phyloP scores from a whole-genome alignment of 1,284 basidiomycete genomes.

The Ustilago lituana region DNA sequence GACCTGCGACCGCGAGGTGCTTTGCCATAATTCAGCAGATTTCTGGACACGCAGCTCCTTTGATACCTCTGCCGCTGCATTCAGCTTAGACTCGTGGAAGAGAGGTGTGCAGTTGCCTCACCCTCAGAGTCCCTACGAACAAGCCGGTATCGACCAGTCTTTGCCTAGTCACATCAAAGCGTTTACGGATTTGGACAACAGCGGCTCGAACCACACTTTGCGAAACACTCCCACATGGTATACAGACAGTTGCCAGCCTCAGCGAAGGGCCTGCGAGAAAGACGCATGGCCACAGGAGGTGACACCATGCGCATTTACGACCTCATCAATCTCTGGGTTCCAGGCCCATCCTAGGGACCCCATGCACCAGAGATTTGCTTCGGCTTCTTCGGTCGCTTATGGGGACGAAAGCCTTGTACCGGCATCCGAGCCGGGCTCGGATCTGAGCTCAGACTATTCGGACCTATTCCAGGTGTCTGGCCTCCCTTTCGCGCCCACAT shows the following conservation, averaged over 20 bases:
- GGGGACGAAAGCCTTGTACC: slow-evolving; percentile 22
- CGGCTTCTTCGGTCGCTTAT: slow-evolving; percentile 18
- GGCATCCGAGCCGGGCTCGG: slow-evolving; percentile 30
- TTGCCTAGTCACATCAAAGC: slow-evolving; percentile 5
- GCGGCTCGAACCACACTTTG: not conserved
- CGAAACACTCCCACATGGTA: not conserved
- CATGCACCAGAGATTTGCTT: slow-evolving; percentile 27
- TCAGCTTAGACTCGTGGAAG: slow-evolving; percentile 14
- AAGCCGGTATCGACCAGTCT: slow-evolving; percentile 3
- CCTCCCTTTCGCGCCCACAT: slow-evolving; percentile 1
- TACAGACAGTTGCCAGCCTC: not conserved
- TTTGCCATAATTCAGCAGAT: slow-evolving; percentile 1
- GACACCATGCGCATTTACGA: not conserved
- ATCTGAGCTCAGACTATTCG: slow-evolving; percentile 40
- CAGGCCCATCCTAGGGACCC: slow-evolving; percentile 5
- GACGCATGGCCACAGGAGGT: slow-evolving; percentile 10
- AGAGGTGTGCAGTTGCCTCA: not conserved
- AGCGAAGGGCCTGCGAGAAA: not conserved
- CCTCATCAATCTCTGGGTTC: not conserved
- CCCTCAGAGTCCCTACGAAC: not conserved
- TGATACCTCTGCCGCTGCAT: not conserved
- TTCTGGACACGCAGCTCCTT: slow-evolving; percentile 9
- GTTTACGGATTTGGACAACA: not conserved
- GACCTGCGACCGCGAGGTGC: not conserved
- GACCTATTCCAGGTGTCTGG: slow-evolving; percentile 17